A percentile compares a stretch with the other conserved stretches of the same genome.
Conservation (phyloP, 805 yeast species). For the Kazachstania bromeliacearum region DNA sequence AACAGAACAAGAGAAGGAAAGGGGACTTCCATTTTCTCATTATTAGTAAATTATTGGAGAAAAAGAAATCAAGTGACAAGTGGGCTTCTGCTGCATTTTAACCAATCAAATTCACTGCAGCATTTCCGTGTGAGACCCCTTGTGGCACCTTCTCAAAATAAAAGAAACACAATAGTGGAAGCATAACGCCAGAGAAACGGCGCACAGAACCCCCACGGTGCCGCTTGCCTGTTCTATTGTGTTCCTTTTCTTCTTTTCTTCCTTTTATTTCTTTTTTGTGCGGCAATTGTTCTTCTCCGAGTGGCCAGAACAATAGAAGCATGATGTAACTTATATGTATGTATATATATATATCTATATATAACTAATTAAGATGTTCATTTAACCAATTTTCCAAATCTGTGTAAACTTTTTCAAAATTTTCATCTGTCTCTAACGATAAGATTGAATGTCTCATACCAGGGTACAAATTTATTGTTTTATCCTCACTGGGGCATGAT, state of each 20-base stretch:
- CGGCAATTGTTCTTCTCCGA: not conserved
- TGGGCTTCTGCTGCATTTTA: no score
- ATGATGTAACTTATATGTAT: not conserved
- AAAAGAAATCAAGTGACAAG: no score
- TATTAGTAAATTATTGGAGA: no score
- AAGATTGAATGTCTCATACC: constrained; percentile 34
- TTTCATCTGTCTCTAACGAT: constrained; percentile 39
- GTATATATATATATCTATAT: no score
- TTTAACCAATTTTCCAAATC: constrained; percentile 36
- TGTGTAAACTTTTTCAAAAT: constrained; percentile 29
- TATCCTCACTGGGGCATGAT: constrained; percentile 23
- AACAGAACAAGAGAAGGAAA: no score
- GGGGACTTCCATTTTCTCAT: no score
- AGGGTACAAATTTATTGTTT: constrained; percentile 16
- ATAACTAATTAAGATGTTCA: not conserved
- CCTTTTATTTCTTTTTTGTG: not conserved
- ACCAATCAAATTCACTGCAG: no score
- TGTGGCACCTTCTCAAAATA: no score
- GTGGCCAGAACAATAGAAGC: not conserved
- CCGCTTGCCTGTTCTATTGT: not conserved
- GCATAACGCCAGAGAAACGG: no score
- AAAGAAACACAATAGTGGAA: no score
- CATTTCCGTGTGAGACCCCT: no score
- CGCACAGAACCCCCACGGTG: no score
- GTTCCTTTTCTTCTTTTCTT: not conserved